Base-by-base conservation (phyloP, 306 rosid species). In the Medicago ruthenica region DNA sequence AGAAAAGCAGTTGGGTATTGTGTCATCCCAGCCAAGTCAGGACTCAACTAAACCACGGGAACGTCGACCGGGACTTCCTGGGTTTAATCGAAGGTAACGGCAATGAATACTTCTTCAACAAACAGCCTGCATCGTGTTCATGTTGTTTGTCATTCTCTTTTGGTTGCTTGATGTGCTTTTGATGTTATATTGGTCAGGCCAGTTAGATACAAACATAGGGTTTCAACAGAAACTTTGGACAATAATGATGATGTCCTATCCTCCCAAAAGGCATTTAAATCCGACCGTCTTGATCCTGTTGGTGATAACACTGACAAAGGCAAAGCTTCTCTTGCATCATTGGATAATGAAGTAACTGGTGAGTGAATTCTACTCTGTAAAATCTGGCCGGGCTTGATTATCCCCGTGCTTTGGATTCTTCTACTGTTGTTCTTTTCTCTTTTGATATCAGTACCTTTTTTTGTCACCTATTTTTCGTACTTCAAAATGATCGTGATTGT, bases 1-100 rank as follows among this genome's bases (percentile, higher is more conserved):
- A 75, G 83, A 85, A 76, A 92, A 88, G 82, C 91, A 86, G 68
- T 71, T 58, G 70, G 94, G 90, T 47, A 81, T 77, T 22, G 64
- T 69, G 58, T 27, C 79, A 13, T 48, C 81, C 62, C 90, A 89
- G 76, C 36, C 81, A 67, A 77, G 81, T 69, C 81, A 72, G 85
- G 75, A 83, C 37, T 67, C 91, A 76, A 44, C 73, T 5, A 80
- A 69, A 76, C 81, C 62, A 59, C 84, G 93, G 4, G 82, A 71
- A 9, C 92, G 93, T 50, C 89, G 93, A 63, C 99, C 92, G 2
- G 96, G 90, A 58, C 83, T 95, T 81, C 75, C 65, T 41, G 87
- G 88, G 91, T 79, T 84, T 54, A 44, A 76, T 70, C 76, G 79
- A 15, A 47, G 88, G 96, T 88, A 89, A 31, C 0, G 2, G 48